These are phyloP conservation scores for Gillenia trifoliata DNA, from an alignment of 306 rosid species.

Conservation along the genomic window DNA sequence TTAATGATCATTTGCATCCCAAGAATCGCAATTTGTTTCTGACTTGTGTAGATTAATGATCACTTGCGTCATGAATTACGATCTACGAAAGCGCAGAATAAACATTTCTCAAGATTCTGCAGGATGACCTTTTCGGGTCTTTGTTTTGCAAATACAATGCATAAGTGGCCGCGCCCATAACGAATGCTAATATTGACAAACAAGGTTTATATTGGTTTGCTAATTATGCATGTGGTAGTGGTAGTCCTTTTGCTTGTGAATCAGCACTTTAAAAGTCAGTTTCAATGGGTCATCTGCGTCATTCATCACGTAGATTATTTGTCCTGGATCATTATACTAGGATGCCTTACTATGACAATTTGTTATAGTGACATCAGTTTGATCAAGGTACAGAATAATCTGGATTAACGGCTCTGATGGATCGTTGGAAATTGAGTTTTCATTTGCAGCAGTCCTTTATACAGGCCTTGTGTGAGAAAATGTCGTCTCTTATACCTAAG, in stretches of 20 bases:
- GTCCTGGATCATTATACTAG: background rate
- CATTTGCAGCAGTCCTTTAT: background rate
- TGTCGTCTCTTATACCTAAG: background rate
- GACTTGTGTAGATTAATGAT: background rate
- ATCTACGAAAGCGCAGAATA: too few species aligned
- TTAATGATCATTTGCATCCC: background rate
- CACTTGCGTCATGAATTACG: too few species aligned
- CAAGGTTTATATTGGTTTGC: background rate
- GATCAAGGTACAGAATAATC: background rate
- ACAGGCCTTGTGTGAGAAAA: background rate
- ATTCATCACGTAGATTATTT: background rate
- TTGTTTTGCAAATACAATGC: background rate
- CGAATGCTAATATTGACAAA: background rate
- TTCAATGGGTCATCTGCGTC: constrained; percentile 2
- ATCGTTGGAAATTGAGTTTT: constrained; percentile 13
- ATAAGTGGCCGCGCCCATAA: background rate
- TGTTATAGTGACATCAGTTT: background rate
- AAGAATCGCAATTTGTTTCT: background rate
- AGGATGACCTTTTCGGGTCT: background rate
- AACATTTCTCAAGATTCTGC: too few species aligned
- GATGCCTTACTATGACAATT: background rate
- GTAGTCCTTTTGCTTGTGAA: constrained; percentile 7
- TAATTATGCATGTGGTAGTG: constrained; percentile 6
- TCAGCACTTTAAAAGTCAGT: constrained; percentile 12
- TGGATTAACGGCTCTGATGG: constrained; percentile 6